Base-by-base conservation (phyloP, 768 basidiomycete genomes). In the Lactifluus subvellereus region DNA sequence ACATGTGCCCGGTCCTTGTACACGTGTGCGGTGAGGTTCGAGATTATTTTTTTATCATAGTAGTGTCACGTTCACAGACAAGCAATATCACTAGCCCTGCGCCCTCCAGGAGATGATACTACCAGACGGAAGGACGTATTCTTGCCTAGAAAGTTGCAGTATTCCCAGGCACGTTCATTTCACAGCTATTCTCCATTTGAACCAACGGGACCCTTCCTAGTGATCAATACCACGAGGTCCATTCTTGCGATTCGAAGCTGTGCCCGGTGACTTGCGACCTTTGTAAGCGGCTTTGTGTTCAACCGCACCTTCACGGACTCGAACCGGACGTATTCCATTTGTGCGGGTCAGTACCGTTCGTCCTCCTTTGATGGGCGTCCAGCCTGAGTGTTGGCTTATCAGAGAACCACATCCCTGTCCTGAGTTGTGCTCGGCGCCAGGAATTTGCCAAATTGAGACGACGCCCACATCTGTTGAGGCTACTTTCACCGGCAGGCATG, bases 381-480 rank as follows among this genome's bases (percentile, higher is more conserved):
- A 6, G 42, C 27, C 22, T 18, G 20, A 52, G 22, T 13, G 20
- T 57, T 3, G 13, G 6, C 32, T 35, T n/a, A 45, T 35, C 52
- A 86, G 84, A 3, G 78, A 86, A 75, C 72, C 76, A 16, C 84
- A 86, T 68, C 57, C 75, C 7, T 86, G 84, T 62, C 58, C 68
- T 13, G 71, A 74, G 0, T 43, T 74, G 2, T 87, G 85, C 61
- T 67, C 73, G n/a, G 73, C 77, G 0, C 67, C 69, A 0, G 85
- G 86, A 5, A 81, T 80, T 22, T 87, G 85, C 59, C 77, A 84
- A 56, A 84, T 86, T 9, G 79, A 85, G 57, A 83, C 78, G 0
- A 74, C 78, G 0, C 85, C 85, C 1, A 79, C 81, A 57, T 81
- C 84, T 0, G 78, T 87, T 33, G 82, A 85, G 67, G 82, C 84